These are phyloP conservation scores for Rhizopus microsporus DNA, from an alignment of 371 early-diverging fungal species.

Conservation along the genomic window DNA sequence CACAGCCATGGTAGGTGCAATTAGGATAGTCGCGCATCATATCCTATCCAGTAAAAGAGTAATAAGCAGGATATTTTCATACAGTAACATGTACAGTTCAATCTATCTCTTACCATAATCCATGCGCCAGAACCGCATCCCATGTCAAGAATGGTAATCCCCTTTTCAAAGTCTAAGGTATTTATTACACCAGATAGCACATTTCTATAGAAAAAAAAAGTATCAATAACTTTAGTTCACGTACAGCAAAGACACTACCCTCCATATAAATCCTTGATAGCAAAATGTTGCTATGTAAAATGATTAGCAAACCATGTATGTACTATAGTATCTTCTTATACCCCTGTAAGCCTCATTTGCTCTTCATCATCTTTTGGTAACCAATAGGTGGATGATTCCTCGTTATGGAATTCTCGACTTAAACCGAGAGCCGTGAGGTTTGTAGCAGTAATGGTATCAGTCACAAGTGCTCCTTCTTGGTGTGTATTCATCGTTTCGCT, in stretches of 20 bases:
- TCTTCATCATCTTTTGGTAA: slow-evolving; percentile 25
- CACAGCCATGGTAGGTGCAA: slow-evolving; percentile 32
- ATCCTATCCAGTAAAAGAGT: slow-evolving; percentile 17
- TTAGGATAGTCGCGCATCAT: slow-evolving; percentile 37
- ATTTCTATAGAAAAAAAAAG: neutral
- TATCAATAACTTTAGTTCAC: neutral
- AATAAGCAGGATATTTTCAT: neutral
- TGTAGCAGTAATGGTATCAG: too few relatives aligned
- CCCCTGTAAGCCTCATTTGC: slow-evolving; percentile 17
- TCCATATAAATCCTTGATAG: slow-evolving; percentile 29
- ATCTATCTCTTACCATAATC: slow-evolving; percentile 8
- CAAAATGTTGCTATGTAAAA: slow-evolving; percentile 28
- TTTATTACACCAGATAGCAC: neutral
- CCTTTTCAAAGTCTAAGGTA: slow-evolving; percentile 11
- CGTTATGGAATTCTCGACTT: slow-evolving; percentile 13
- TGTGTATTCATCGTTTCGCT: too few relatives aligned
- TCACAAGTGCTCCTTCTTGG: too few relatives aligned
- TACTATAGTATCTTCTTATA: slow-evolving; percentile 1
- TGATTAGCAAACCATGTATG: neutral
- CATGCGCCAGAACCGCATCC: slow-evolving; percentile 51
- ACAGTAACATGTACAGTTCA: too few relatives aligned
- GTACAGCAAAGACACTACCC: slow-evolving; percentile 18
- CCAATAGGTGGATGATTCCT: slow-evolving; percentile 13
- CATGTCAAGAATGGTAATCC: slow-evolving; percentile 32
- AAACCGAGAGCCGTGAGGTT: too few relatives aligned